These are phyloP conservation scores for Colletotrichum incanum DNA, from an alignment of 2,329 filamentous ascomycete species.

Conservation along the genomic window DNA sequence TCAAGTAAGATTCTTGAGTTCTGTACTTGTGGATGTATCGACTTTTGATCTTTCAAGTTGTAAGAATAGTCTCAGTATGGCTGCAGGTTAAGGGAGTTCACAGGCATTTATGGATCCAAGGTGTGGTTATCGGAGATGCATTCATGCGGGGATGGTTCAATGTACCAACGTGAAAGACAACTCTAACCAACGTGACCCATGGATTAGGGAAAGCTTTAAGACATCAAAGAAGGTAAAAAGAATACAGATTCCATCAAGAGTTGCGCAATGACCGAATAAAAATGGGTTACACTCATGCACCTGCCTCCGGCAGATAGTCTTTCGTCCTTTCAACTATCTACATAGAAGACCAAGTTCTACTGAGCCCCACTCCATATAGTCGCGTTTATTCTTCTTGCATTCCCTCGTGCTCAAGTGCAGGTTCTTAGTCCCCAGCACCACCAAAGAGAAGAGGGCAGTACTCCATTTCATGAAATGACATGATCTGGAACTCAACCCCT, in stretches of 20 bases:
- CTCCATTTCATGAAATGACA: background rate
- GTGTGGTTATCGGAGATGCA: background rate
- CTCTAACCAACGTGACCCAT: background rate
- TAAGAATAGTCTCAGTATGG: background rate
- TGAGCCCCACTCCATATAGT: no score
- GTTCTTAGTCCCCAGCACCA: background rate
- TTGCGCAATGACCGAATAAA: background rate
- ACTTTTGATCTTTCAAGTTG: background rate
- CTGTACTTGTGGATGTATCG: background rate
- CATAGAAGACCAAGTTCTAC: no score
- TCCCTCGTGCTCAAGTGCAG: background rate
- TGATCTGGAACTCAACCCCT: background rate
- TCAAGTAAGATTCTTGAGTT: background rate
- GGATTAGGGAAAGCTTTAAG: background rate
- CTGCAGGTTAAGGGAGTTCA: background rate
- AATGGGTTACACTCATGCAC: no score
- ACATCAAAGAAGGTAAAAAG: background rate
- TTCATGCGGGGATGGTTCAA: background rate
- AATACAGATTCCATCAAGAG: background rate
- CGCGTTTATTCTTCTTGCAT: background rate
- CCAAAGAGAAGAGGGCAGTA: background rate
- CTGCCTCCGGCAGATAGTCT: no score
- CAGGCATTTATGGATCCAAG: background rate
- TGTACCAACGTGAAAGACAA: background rate
- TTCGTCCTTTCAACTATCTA: background rate